Evolutionary conservation across 768 basidiomycete genomes (phyloP).

Genomic region (Panus rudis): DNA sequence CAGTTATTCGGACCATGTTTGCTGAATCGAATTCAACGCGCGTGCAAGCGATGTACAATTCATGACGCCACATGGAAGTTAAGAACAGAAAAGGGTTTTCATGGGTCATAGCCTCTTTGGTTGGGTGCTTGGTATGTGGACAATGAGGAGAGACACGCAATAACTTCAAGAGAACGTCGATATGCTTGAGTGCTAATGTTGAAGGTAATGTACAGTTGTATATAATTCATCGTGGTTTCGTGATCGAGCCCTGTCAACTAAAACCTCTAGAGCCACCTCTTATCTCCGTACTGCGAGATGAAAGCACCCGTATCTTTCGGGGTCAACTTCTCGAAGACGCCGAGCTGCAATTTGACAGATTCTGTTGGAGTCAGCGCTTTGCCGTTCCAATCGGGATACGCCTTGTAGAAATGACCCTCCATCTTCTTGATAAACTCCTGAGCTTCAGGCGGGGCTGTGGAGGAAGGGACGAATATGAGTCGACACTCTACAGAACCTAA

Average conservation of each 20-base stretch:
- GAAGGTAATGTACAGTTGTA: background rate
- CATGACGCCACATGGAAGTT: no score
- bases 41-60: no score
- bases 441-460: slow-evolving; percentile 13
- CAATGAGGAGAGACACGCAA: no score
- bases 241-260: no score
- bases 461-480: background rate
- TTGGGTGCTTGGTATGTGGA: no score
- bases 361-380: slow-evolving; percentile 10
- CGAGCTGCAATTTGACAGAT: slow-evolving; percentile 13
- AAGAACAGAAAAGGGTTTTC: no score
- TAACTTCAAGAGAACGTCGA: no score
- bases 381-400: slow-evolving; percentile 13
- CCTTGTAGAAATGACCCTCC: slow-evolving; percentile 7
- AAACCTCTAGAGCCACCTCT: slow-evolving; percentile 19
- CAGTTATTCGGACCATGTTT: no score
- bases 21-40: no score
- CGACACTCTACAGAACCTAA: background rate
- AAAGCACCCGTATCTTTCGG: slow-evolving; percentile 17
- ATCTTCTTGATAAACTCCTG: background rate
- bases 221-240: background rate
- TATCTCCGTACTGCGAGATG: slow-evolving; percentile 20
- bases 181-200: no score
- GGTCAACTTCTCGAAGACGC: slow-evolving; percentile 8
- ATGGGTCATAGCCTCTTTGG: no score